Base-by-base conservation (phyloP, 371 early-diverging fungal species). In the Mortierella polycephala region DNA sequence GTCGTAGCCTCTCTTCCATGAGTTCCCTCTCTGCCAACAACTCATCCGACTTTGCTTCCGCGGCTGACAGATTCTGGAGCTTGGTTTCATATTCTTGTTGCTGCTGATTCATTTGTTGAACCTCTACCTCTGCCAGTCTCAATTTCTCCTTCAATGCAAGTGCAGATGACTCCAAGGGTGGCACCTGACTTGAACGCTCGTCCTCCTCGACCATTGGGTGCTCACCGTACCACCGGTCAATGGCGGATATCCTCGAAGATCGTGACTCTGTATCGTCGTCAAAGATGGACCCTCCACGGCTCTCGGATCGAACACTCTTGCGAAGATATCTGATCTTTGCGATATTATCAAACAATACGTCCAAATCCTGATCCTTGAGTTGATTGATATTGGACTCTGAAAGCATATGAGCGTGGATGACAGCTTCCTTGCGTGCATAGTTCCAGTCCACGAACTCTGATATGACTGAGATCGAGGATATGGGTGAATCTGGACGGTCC, bases 391-490 rank as follows among this genome's bases (percentile, higher is more conserved):
- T 85, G 44, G 69, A 63, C 46, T 85, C 86, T 39, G 67, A 61
- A 5, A 79, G 58, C 79, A 79, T 72, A 53, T 79, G 84, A 42
- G 45, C 83, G 50, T 87, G 87, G 16, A 86, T 71, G 9, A 86
- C 85, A 0, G 89, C 91, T 68, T 95, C 95, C 40, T 85, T 82
- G 62, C 88, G 87, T 0, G 95, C 95, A 75, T 86, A 93, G 56
- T 88, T 90, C 93, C 94, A 95, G 69, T 95, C 95, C 20, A 89
- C 86, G 3, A 91, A 83, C 53, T 88, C 89, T 7, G 91, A 87
- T 57, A 84, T 82, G 57, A 85, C 69, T 11, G 83, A 81, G 9
- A 82, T 85, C 16, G 87, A 85, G 11, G 87, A 84, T 3, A 86
- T 85, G n/a, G 90, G 89, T 5, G 91, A 88, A 44, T 89, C 87